Percentiles rank a stretch among this genome's conserved stretches.
Conservation (phyloP, 495 filamentous ascomycete genomes). For the Podospora didyma region DNA sequence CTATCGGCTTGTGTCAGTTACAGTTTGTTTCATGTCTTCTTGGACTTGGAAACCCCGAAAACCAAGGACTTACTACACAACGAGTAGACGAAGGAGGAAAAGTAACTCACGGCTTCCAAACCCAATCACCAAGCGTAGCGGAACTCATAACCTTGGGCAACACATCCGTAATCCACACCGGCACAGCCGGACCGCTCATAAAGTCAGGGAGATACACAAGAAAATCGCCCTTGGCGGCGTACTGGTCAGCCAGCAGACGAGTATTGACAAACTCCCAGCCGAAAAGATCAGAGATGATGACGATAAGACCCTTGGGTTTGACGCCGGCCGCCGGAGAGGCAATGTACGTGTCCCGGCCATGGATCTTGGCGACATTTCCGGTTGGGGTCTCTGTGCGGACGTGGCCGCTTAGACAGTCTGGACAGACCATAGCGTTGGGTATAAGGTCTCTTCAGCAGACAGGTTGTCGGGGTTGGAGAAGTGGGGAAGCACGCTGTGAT, state of each 20-base stretch:
- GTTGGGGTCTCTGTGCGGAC: conserved; percentile 19
- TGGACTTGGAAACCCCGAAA: background rate
- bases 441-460: too few species aligned
- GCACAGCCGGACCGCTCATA: conserved; percentile 23
- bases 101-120: too few species aligned
- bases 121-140: too few species aligned
- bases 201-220: conserved; percentile 46
- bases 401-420: conserved; percentile 20
- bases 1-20: conserved; percentile 2
- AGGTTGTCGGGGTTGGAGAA: too few species aligned
- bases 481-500: too few species aligned
- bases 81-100: background rate
- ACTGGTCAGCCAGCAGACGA: conserved; percentile 40
- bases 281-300: conserved; percentile 44
- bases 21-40: background rate
- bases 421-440: conserved; percentile 31
- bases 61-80: background rate
- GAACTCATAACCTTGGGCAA: too few species aligned
- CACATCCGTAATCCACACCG: background rate
- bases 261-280: conserved; percentile 47
- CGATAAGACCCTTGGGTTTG: conserved; percentile 33
- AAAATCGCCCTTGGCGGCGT: conserved; percentile 35
- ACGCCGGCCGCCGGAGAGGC: conserved; percentile 26
- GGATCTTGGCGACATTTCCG: conserved; percentile 25
- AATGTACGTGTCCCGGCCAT: conserved; percentile 40